Evolutionary conservation across 1,284 basidiomycete genomes (phyloP), one percentile per base, ranked within the genome.

Genomic region (Apiotrichum gracile): DNA sequence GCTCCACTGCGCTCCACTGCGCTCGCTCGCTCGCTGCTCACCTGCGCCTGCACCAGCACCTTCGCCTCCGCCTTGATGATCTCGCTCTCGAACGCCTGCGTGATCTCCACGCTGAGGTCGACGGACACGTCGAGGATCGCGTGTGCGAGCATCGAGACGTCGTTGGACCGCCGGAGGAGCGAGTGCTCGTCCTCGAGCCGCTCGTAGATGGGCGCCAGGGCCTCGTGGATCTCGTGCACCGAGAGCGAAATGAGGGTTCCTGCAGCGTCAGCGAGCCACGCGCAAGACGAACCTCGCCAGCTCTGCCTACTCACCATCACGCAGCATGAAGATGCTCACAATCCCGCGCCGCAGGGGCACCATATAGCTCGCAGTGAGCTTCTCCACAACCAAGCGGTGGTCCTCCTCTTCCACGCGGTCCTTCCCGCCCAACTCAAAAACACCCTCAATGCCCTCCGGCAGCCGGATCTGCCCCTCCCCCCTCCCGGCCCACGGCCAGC

Each of bases 121-220:
- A 67, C 74, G 17, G 65, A 62, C 22, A 70, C 65, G 52, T 76
- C 74, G 34, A 76, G 53, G 3, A 76, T 56, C 8, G 71, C 74
- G 47, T 76, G 64, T n/a, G 67, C 64, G 10, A 76, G 62, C 74
- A 76, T 74, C 49, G 71, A 73, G 25, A 68, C 67, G 61, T 76
- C 74, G 14, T 66, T 70, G 4, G 68, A 69, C 27, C 70, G 54
- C 35, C 74, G 61, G 8, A 76, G 57, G 27, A 76, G 54, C 54
- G 68, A 70, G 44, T 66, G 61, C 42, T 70, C 67, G 51, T 74
- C 69, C 47, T 73, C 67, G 44, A 76, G 52, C 27, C 74, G 54
- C 14, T 61, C 62, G 55, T 75, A 75, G 45, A 76, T 72, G 1
- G 73, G 74, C 12, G 67, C 61, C 8, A 76, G 60, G 3, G 70